phyloP scores from a whole-genome alignment of 176 grass and related monocot species.

The Triticum turgidum region DNA sequence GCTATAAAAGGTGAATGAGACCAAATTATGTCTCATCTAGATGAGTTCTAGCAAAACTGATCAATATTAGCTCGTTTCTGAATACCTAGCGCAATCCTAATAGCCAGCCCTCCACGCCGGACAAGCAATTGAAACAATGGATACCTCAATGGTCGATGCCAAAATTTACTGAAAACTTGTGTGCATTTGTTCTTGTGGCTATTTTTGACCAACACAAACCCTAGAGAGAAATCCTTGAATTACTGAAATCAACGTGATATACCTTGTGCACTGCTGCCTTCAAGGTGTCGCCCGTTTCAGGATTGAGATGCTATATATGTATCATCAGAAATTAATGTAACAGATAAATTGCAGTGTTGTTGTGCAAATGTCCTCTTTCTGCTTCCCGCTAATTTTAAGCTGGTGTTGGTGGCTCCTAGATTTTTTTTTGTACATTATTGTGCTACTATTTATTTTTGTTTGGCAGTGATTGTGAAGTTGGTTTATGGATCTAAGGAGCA shows the following conservation, averaged over 20 bases:
- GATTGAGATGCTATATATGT: background rate
- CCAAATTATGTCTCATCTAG: too few species aligned
- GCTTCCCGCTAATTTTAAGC: background rate
- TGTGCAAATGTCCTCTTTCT: background rate
- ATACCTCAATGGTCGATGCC: background rate
- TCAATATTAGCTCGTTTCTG: background rate
- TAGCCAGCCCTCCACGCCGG: background rate
- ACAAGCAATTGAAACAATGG: background rate
- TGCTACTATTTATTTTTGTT: background rate
- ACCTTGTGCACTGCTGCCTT: background rate
- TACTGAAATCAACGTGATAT: background rate
- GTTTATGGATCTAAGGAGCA: slow-evolving; percentile 62
- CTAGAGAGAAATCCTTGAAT: background rate
- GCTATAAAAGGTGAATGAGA: too few species aligned
- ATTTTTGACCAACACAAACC: background rate
- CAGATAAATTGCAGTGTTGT: background rate
- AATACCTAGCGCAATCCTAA: background rate
- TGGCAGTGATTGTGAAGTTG: slow-evolving; percentile 69
- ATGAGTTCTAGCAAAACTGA: too few species aligned
- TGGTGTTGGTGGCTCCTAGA: background rate
- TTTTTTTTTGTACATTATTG: background rate
- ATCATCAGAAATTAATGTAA: background rate
- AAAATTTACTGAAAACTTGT: background rate
- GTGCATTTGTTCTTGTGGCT: background rate
- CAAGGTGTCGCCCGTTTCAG: background rate